These are phyloP conservation scores for Termitomyces sp. DNA, from an alignment of 768 basidiomycete species.

Conservation along the genomic window DNA sequence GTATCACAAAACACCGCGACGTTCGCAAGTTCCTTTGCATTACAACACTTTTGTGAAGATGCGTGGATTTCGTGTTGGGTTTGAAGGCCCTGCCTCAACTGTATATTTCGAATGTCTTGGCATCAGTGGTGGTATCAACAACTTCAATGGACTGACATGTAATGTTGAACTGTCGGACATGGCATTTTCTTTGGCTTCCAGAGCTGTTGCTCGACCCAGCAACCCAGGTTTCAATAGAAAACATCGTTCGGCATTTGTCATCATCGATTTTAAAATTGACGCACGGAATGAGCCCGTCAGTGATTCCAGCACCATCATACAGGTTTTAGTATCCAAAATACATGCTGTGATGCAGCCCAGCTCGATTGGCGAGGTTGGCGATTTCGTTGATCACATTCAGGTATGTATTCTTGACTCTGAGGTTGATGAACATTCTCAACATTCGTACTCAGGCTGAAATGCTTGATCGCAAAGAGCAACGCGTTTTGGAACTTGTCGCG, in stretches of 20 bases:
- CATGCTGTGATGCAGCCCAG: constrained; percentile 95
- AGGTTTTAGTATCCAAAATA: constrained; percentile 64
- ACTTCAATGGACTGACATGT: constrained; percentile 51
- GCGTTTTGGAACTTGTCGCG: constrained; percentile 72
- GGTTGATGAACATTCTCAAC: not conserved
- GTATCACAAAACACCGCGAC: constrained; percentile 12
- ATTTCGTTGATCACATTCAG: constrained; percentile 84
- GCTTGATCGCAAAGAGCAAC: constrained; percentile 65
- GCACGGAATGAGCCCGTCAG: constrained; percentile 24
- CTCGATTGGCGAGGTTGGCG: constrained; percentile 86
- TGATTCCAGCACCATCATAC: constrained; percentile 30
- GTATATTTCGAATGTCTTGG: constrained; percentile 75
- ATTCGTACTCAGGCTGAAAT: constrained; percentile 59
- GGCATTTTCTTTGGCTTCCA: constrained; percentile 79
- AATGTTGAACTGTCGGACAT: constrained; percentile 69
- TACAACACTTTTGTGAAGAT: constrained; percentile 60
- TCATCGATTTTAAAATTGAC: constrained; percentile 62
- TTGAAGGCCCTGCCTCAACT: constrained; percentile 71
- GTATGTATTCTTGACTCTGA: constrained; percentile 30
- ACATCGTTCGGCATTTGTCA: constrained; percentile 78
- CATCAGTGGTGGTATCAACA: constrained; percentile 60
- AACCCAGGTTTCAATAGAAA: constrained; percentile 49
- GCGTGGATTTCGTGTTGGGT: constrained; percentile 75
- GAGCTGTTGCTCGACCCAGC: constrained; percentile 30
- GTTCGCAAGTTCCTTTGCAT: constrained; percentile 18